A percentile compares a stretch with the other conserved stretches of the same genome.
Conservation (phyloP, 805 yeast species). For the Wickerhamiella qilinensis region DNA sequence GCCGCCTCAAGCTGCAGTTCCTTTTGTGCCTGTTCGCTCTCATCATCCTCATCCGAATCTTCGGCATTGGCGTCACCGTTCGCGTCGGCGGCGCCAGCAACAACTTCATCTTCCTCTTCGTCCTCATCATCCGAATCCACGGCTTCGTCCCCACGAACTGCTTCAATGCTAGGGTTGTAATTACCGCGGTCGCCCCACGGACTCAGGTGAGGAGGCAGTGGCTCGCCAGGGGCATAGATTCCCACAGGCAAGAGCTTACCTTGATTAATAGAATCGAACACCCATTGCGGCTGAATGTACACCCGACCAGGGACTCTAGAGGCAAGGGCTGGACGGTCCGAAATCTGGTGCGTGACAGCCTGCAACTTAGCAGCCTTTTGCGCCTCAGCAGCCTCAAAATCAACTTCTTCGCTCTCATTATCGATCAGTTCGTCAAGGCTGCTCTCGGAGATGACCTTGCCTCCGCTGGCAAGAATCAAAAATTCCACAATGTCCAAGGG, state of each 20-base stretch:
- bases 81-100: constrained; percentile 35
- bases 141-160: constrained; percentile 26
- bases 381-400: constrained; percentile 19
- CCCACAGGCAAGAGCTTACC: constrained; percentile 58
- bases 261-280: constrained; percentile 80
- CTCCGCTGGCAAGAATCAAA: constrained; percentile 73
- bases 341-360: constrained; percentile 78
- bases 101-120: constrained; percentile 34
- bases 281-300: constrained; percentile 95
- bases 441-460: constrained; percentile 69
- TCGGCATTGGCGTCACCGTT: constrained; percentile 25
- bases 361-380: constrained; percentile 37
- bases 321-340: constrained; percentile 73
- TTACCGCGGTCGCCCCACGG: constrained; percentile 98
- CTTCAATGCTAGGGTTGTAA: constrained; percentile 62
- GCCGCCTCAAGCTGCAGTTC: constrained; percentile 84
- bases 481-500: constrained; percentile 84
- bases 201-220: constrained; percentile 88
- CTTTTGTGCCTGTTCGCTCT: constrained; percentile 36
- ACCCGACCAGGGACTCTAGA: constrained; percentile 80
- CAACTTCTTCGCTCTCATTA: constrained; percentile 29
- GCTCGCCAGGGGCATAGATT: constrained; percentile 83
- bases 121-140: constrained; percentile 36
- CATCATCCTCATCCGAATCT: constrained; percentile 11
- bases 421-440: constrained; percentile 59